Conservation (phyloP, 2,329 filamentous ascomycete genomes). For the Dactylellina leptospora region DNA sequence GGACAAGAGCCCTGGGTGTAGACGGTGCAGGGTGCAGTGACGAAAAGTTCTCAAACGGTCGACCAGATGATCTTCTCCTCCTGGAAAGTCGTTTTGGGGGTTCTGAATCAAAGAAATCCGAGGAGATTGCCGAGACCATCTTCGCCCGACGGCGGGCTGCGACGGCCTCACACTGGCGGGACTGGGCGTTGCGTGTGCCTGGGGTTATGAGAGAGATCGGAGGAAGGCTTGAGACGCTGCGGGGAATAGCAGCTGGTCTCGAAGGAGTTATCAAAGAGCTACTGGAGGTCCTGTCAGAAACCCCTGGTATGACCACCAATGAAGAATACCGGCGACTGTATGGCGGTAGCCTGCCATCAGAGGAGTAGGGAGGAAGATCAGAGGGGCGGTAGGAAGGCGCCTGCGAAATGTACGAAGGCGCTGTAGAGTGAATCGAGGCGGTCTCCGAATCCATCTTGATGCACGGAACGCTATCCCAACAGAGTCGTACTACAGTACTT, state of each 20-base stretch:
- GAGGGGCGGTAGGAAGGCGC: slow-evolving; percentile 28
- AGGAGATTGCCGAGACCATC: slow-evolving; percentile 1
- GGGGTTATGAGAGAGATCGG: slow-evolving; percentile 37
- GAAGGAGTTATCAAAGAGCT: not conserved
- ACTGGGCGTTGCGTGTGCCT: slow-evolving; percentile 21
- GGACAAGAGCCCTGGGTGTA: slow-evolving; percentile 12
- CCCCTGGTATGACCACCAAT: not conserved
- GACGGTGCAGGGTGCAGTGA: slow-evolving; percentile 40
- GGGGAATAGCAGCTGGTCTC: not conserved
- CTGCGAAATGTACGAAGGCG: slow-evolving; percentile 41
- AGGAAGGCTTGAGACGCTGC: slow-evolving; percentile 12
- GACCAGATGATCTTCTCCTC: slow-evolving; percentile 10
- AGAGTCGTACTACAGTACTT: too few species aligned
- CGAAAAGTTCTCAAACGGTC: slow-evolving; percentile 33
- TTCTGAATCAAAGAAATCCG: not conserved
- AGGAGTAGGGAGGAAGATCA: slow-evolving; percentile 45
- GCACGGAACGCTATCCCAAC: too few species aligned
- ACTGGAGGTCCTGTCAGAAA: slow-evolving; percentile 2
- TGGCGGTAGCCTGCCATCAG: slow-evolving; percentile 25
- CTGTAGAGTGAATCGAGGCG: slow-evolving; percentile 44
- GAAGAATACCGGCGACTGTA: slow-evolving; percentile 22
- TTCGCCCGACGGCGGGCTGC: slow-evolving; percentile 41
- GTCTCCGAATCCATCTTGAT: slow-evolving; percentile 44
- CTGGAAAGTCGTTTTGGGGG: not conserved
- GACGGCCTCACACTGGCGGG: slow-evolving; percentile 46